Evolutionary conservation across 2,329 filamentous ascomycete genomes (phyloP), one percentile per base, ranked within the genome.

Genomic region (Trichophyton rubrum): DNA sequence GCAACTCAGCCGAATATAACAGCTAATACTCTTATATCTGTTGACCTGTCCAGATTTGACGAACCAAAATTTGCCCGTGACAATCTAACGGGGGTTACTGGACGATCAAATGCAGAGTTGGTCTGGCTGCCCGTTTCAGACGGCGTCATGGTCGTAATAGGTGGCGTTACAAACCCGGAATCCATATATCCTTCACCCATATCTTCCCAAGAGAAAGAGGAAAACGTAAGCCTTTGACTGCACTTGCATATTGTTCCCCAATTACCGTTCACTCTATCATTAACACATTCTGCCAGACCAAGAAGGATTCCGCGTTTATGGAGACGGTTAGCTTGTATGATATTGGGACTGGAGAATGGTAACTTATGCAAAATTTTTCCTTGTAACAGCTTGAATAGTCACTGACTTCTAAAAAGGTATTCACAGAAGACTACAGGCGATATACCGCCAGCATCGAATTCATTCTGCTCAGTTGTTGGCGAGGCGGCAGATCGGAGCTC

Each of bases 71-170:
- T 85, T 82, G 71, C 66, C 5, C 88, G 88, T 64, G 64, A 58
- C 1, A 81, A 82, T 2, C 79, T 81, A 0, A 45, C 66, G 0
- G 64, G 68, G 3, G 74, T 86, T 5, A 70, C 74, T 3, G 80
- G 80, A 0, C 80, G 87, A 15, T 83, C 84, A 3, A 84, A 81
- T 65, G 78, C 85, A 0, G 85, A 87, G 61, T 74, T 87, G 1
- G 84, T 87, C 0, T 90, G 86, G 85, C 64, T 77, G 6, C 75
- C 75, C 4, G 71, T 75, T 0, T 71, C 72, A 0, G 66, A 71
- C 1, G 75, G 75, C 2, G 65, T 71, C 2, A 62, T 77, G 2
- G 67, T 77, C 5, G 71, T 69, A 2, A 71, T 77, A 40, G 75
- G 75, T 4, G 75, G 75, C 15, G 64, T 72, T 3, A 63, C 68